Percentiles rank a stretch among this genome's conserved stretches.
These are phyloP conservation scores for Pythium plurisporium DNA, from an alignment of 352 stramenopile genomes.

Conservation along the genomic window DNA sequence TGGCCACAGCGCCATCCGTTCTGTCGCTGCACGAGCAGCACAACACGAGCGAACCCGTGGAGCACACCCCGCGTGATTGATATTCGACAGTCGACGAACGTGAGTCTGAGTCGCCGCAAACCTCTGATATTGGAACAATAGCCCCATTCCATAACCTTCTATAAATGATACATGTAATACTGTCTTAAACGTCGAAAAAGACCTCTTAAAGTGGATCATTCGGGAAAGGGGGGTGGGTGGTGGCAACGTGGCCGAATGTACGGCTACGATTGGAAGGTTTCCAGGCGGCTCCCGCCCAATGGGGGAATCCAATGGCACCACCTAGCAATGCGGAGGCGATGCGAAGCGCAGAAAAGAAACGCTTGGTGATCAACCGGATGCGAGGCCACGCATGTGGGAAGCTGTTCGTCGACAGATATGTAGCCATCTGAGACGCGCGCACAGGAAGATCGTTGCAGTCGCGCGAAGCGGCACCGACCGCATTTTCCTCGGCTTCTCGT, in stretches of 20 bases:
- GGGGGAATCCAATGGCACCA: conserved; percentile 9
- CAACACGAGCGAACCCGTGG: too few species aligned
- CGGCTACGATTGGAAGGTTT: conserved; percentile 25
- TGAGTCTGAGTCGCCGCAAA: not conserved
- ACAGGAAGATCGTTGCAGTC: conserved; percentile 1
- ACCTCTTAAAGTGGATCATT: conserved; percentile 3
- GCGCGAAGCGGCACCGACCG: not conserved
- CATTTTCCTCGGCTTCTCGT: too few species aligned
- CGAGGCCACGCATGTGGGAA: not conserved
- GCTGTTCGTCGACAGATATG: conserved; percentile 21
- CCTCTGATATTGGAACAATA: too few species aligned
- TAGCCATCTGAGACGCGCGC: conserved; percentile 22
- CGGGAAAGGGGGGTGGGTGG: not conserved
- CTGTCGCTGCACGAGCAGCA: not conserved
- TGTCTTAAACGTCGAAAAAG: not conserved
- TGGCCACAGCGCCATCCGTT: not conserved
- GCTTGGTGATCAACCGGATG: not conserved
- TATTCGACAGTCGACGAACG: conserved; percentile 17
- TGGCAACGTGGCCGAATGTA: conserved; percentile 22
- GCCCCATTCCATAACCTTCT: too few species aligned
- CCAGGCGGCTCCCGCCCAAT: conserved; percentile 5
- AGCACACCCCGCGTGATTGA: too few species aligned
- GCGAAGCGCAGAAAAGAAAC: conserved; percentile 18
- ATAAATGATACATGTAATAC: too few species aligned
- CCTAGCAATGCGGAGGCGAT: not conserved